Base-by-base conservation (phyloP, 2,329 filamentous ascomycete genomes). In the Periconia sp. region DNA sequence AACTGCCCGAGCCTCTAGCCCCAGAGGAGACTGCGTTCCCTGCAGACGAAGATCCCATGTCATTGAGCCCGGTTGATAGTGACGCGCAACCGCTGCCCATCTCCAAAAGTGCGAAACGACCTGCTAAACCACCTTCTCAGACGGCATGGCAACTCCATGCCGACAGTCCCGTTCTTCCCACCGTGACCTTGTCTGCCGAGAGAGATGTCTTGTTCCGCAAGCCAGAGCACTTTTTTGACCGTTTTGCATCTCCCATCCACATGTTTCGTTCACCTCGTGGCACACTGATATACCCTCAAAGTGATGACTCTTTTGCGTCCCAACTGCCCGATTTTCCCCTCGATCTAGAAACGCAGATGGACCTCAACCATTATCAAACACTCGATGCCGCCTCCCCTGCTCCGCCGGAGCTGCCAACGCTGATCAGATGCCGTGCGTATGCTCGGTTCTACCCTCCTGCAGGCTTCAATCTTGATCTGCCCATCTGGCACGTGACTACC, bases 211-310 rank as follows among this genome's bases (percentile, higher is more conserved):
- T 79, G 1, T 82, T 82, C 60, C 58, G 62, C 10, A 74, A 69
- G 43, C 69, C 74, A 11, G 73, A 75, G 41, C 64, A 76, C 48
- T 79, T 73, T 53, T 79, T 79, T 52, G 79, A 82, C 59, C 74
- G 77, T 3, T 82, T 81, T 58, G 78, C 77, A 1, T 80, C 78
- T 6, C 79, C 80, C 3, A 68, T 78, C 2, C 73, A 80, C 42
- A 81, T 81, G 66, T 81, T 82, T 55, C 77, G 80, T 46, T 78
- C 79, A 1, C 69, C 79, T 6, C 65, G 67, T 37, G 66, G 61
- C 14, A 59, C 68, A 18, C 52, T 72, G 18, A 18, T 66, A 13
- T 60, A 58, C 45, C 65, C 70, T 11, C 57, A 60, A 10, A 49
- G 58, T 13, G 67, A 69, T 23, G 59, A 73, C 35, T 35, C 53